A percentile compares a stretch with the other conserved stretches of the same genome.
Evolutionary conservation across 2,329 filamentous ascomycete species (phyloP).

Genomic region (Colletotrichum shisoi): DNA sequence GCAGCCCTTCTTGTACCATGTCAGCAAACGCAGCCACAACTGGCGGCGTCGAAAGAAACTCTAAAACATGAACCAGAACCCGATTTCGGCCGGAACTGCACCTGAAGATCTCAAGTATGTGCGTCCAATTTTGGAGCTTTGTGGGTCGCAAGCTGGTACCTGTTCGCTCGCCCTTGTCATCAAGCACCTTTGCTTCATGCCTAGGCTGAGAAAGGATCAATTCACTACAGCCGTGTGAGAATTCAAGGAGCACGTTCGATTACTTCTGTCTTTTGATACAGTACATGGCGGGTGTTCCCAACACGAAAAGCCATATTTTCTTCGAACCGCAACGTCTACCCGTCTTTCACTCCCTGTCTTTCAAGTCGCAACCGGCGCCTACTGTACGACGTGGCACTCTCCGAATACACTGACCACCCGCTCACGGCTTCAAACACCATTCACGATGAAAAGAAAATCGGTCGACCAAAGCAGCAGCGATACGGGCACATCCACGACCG

Average conservation of each 20-base stretch:
- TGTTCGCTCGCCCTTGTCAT: background rate
- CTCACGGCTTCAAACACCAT: background rate
- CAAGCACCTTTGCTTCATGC: background rate
- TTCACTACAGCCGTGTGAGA: background rate
- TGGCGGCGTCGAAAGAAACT: background rate
- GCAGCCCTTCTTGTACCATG: background rate
- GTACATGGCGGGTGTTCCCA: background rate
- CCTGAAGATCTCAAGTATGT: background rate
- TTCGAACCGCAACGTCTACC: background rate
- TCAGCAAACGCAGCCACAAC: background rate
- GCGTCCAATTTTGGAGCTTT: background rate
- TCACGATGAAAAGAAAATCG: background rate
- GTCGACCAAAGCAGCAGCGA: background rate
- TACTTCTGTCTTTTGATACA: background rate
- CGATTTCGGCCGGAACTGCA: background rate
- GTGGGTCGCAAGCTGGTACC: background rate
- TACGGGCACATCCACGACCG: background rate
- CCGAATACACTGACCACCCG: background rate
- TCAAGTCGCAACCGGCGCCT: background rate
- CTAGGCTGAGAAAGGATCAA: background rate
- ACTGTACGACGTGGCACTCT: background rate
- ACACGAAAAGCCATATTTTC: background rate
- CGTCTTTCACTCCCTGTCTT: background rate
- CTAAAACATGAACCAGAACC: background rate
- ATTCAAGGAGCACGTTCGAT: background rate